Evolutionary conservation across 2,329 filamentous ascomycete species (phyloP).

Genomic region (Phyllosticta citrichinensis): DNA sequence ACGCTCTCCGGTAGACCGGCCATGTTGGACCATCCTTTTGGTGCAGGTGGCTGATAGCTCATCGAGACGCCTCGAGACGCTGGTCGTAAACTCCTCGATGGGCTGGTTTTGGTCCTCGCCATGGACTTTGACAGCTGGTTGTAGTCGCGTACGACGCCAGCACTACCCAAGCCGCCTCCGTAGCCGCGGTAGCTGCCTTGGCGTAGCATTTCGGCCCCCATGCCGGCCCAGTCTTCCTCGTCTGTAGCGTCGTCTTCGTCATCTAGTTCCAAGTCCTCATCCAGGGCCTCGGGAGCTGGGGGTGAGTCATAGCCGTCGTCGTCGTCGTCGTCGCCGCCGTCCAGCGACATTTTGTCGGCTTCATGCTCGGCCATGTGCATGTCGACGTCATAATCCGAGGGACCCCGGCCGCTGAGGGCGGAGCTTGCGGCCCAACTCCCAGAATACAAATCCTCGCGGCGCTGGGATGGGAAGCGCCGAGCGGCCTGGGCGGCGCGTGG

Average conservation of each 20-base stretch:
- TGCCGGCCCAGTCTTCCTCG: slow-evolving; percentile 89
- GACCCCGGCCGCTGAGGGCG: slow-evolving; percentile 60
- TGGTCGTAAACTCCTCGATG: not conserved
- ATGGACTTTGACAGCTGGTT: slow-evolving; percentile 1
- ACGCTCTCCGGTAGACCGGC: slow-evolving; percentile 37
- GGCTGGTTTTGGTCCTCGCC: not conserved
- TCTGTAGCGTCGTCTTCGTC: slow-evolving; percentile 63
- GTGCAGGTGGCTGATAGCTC: slow-evolving; percentile 4
- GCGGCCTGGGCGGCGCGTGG: slow-evolving; percentile 22
- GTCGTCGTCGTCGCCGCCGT: slow-evolving; percentile 57
- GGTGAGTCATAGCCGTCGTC: slow-evolving; percentile 33
- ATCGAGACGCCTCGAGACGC: not conserved
- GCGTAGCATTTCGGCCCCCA: slow-evolving; percentile 77
- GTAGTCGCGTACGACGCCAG: slow-evolving; percentile 6
- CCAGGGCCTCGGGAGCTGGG: slow-evolving; percentile 53
- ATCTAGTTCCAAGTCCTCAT: slow-evolving; percentile 57
- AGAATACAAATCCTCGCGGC: slow-evolving; percentile 30
- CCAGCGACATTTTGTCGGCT: slow-evolving; percentile 90
- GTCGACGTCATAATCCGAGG: slow-evolving; percentile 42
- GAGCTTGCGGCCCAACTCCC: slow-evolving; percentile 61
- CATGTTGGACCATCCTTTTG: not conserved
- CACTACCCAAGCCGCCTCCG: slow-evolving; percentile 13
- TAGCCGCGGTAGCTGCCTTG: slow-evolving; percentile 39
- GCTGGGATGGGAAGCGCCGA: not conserved
- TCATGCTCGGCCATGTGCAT: slow-evolving; percentile 69